These are phyloP conservation scores for Fusarium verticillioides DNA, from an alignment of 2,329 filamentous ascomycete genomes.

Conservation along the genomic window DNA sequence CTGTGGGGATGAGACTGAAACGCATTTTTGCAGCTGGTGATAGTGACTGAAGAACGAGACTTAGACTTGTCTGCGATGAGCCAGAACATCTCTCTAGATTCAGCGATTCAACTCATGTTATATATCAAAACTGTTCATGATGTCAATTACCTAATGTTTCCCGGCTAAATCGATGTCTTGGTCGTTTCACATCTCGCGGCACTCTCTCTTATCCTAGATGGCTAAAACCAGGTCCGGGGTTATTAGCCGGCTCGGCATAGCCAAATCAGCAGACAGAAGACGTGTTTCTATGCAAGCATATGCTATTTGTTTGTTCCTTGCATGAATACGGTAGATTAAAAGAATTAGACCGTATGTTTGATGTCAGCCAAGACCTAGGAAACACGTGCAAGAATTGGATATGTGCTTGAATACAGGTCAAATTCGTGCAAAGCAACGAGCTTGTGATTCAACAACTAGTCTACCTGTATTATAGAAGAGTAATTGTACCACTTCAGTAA, in stretches of 20 bases:
- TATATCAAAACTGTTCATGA: background rate
- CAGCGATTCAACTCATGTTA: background rate
- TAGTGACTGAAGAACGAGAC: background rate
- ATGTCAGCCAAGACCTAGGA: background rate
- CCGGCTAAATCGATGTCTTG: conserved; percentile 4
- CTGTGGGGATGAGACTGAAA: conserved; percentile 8
- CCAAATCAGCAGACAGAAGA: background rate
- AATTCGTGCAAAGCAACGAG: background rate
- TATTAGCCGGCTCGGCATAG: conserved; percentile 15
- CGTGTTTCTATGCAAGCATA: background rate
- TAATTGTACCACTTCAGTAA: accelerated
- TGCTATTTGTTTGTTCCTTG: background rate
- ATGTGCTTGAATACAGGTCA: background rate
- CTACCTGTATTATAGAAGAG: no score
- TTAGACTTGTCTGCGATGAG: background rate
- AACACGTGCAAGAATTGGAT: accelerated
- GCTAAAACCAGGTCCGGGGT: background rate
- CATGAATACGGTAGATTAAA: background rate
- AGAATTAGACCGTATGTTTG: background rate
- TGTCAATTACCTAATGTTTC: background rate
- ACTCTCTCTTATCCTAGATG: background rate
- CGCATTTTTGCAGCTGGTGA: conserved; percentile 7
- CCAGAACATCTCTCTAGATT: accelerated
- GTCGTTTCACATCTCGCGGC: background rate
- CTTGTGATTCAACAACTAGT: accelerated